Conservation (phyloP, 75 land plant genomes). For the Larix kaempferi region DNA sequence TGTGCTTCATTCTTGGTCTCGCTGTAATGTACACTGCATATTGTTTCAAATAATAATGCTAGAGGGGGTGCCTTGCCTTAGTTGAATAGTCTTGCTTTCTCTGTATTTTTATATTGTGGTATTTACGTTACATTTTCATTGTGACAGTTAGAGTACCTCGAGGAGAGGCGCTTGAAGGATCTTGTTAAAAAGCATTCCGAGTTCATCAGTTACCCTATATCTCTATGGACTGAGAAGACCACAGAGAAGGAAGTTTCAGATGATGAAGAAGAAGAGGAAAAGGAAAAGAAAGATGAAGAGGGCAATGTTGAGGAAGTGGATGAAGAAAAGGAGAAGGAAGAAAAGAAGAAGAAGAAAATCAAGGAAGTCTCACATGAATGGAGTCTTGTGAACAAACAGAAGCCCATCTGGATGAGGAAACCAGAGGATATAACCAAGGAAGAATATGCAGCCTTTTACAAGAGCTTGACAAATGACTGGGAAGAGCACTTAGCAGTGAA, state of each 20-base stretch:
- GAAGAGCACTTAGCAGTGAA: slow-evolving; percentile 80
- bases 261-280: slow-evolving; percentile 71
- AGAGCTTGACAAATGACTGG: slow-evolving; percentile 68
- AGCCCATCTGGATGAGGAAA: slow-evolving; percentile 87
- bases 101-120: neutral
- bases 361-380: slow-evolving; percentile 84
- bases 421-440: slow-evolving; percentile 76
- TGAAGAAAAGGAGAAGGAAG: slow-evolving; percentile 37
- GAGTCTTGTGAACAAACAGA: slow-evolving; percentile 74
- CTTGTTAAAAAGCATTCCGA: slow-evolving; percentile 71
- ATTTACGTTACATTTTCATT: neutral
- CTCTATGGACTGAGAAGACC: slow-evolving; percentile 75
- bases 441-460: slow-evolving; percentile 77
- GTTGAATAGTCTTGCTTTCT: neutral
- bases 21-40: too few species aligned
- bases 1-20: too few species aligned
- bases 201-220: slow-evolving; percentile 74
- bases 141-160: slow-evolving; percentile 62
- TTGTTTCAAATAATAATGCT: too few species aligned
- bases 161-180: slow-evolving; percentile 77
- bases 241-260: slow-evolving; percentile 75
- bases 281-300: slow-evolving; percentile 49
- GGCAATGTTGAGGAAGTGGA: slow-evolving; percentile 39
- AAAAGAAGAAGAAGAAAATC: slow-evolving; percentile 68
- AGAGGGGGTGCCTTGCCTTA: too few species aligned